Percentiles rank a stretch among this genome's conserved stretches.
Conservation (phyloP, 768 basidiomycete species). For the Collybia sordida region DNA sequence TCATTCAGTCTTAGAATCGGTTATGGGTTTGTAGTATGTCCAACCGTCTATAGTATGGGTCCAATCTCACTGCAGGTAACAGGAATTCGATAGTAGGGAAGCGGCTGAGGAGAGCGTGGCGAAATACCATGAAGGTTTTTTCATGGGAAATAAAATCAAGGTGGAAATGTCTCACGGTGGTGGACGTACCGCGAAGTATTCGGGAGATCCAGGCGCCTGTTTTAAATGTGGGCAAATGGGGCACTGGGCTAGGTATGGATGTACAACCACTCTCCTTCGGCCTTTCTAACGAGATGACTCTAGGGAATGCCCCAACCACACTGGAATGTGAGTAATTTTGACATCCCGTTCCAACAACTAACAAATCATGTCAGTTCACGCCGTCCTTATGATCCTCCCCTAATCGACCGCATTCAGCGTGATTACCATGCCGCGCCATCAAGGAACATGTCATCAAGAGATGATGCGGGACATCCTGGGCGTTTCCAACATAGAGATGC, state of each 20-base stretch:
- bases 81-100: constrained; percentile 84
- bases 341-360: background rate
- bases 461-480: constrained; percentile 52
- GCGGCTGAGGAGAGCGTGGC: constrained; percentile 86
- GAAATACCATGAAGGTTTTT: constrained; percentile 86
- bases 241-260: constrained; percentile 82
- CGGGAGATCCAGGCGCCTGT: constrained; percentile 86
- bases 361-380: constrained; percentile 21
- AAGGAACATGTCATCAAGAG: constrained; percentile 45
- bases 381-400: constrained; percentile 47
- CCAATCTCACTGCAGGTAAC: constrained; percentile 5
- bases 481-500: constrained; percentile 50
- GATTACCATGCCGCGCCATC: constrained; percentile 48
- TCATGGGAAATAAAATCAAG: constrained; percentile 91
- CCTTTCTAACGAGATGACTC: constrained; percentile 1
- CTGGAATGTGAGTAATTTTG: constrained; percentile 45
- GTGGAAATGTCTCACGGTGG: constrained; percentile 87
- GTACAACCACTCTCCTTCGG: background rate
- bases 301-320: constrained; percentile 73
- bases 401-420: constrained; percentile 61
- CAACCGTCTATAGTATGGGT: background rate
- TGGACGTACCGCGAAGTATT: constrained; percentile 74
- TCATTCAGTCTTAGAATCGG: constrained; percentile 56
- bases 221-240: constrained; percentile 85
- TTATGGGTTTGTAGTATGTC: constrained; percentile 85